Evolutionary conservation across 305 asterid species (phyloP), one percentile per base, ranked within the genome.

Genomic region (Solanum hybrid): DNA sequence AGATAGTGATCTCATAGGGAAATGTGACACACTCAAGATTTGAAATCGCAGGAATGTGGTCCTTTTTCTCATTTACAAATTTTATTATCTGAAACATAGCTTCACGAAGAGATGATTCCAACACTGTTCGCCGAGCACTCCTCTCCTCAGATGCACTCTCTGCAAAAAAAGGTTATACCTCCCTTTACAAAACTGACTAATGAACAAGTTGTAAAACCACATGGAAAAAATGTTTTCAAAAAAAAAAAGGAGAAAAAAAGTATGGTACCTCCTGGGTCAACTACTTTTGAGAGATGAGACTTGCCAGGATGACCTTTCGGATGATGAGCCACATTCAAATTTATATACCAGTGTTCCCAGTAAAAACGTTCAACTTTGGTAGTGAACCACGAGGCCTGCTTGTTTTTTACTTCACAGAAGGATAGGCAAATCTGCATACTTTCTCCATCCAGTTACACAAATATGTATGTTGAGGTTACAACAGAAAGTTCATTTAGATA

Each of bases 291-390:
- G 91, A 92, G 91, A 95, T 94, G 93, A 88, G 96, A 93, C 93
- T 96, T 96, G 87, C 97, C 94, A 88, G 90, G 93, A 92, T 94
- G 95, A 83, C 95, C 92, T 92, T 96, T 97, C 20, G 96, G 94
- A 90, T 96, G 97, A 61, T 93, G 98, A 46, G 94, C 94, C 79
- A 94, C 96, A 91, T 94, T 95, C 95, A 97, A 91, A 91, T 97
- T 95, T 94, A 97, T 93, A 92, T 95, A 95, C 99, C 99, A 97
- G 31, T 96, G 96, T 89, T 97, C 99, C 99, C 99, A 97, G 95
- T 92, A 90, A 79, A 91, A 97, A 89, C 96, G 98, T 94, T 97
- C 99, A 88, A 97, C 99, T 93, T 95, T 97, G 92, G 93, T 96
- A 40, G 96, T 90, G 92, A 97, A 97, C 99, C 99, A 96, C 39